Evolutionary conservation across 768 basidiomycete genomes (phyloP).

Genomic region (Mycena haematopus): DNA sequence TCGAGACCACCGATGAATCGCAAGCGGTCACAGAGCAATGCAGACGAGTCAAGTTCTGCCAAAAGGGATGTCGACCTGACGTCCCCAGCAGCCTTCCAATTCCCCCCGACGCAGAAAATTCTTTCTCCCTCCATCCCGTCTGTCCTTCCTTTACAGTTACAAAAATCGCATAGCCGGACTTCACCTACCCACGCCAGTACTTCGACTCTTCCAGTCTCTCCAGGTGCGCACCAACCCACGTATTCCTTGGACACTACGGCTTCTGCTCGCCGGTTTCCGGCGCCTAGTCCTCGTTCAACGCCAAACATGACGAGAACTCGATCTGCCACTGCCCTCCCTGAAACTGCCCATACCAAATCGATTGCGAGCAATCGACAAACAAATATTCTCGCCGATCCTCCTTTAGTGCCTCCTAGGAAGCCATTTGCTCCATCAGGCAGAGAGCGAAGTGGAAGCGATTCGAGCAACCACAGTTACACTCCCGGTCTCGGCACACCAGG

Average conservation of each 20-base stretch:
- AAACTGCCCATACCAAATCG: conserved; percentile 25
- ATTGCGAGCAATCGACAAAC: conserved; percentile 9
- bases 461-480: conserved; percentile 42
- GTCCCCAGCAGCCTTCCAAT: conserved; percentile 50
- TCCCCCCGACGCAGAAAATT: conserved; percentile 40
- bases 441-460: conserved; percentile 56
- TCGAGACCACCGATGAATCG: conserved; percentile 43
- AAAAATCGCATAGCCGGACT: conserved; percentile 32
- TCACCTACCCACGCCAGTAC: conserved; percentile 42
- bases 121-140: conserved; percentile 32
- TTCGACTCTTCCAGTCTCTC: conserved; percentile 37
- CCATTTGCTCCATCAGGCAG: conserved; percentile 50
- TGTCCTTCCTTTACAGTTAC: conserved; percentile 28
- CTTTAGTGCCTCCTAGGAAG: conserved; percentile 49
- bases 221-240: conserved; percentile 58
- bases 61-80: conserved; percentile 38
- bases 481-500: conserved; percentile 55
- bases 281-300: conserved; percentile 33
- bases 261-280: conserved; percentile 35
- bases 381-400: conserved; percentile 24
- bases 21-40: conserved; percentile 51
- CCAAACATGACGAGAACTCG: conserved; percentile 48
- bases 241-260: conserved; percentile 59
- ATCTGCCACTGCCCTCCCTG: conserved; percentile 51
- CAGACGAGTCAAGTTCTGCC: conserved; percentile 34